Evolutionary conservation across 306 rosid genomes (phyloP), one percentile per base, ranked within the genome.

Genomic region (Cucumis sativus): DNA sequence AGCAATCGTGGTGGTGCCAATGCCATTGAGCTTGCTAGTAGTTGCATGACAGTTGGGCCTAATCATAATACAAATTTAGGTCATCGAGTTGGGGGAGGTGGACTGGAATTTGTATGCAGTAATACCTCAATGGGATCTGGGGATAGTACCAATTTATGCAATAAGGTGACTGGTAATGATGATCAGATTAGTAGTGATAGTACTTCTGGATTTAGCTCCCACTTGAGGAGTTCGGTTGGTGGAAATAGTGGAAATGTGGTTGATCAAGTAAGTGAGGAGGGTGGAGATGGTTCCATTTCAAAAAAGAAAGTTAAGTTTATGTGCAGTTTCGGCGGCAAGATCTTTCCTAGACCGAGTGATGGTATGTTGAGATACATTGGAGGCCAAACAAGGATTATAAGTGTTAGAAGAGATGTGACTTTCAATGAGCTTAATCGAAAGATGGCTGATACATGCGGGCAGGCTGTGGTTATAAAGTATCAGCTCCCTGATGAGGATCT

Each of bases 401-500:
- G 97, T 84, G 89, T 91, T 52, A 85, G 80, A 77, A 85, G 87
- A 84, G 92, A 91, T 58, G 89, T 89, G 81, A 85, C 85, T 82
- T 84, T 86, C 82, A 75, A 69, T 66, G 93, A 91, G 82, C 74
- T 94, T 60, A 78, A 73, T 78, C 94, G 88, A 55, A 94, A 94
- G 87, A 90, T 94, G 88, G 73, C 72, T 79, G 90, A 90, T 65
- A 79, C 86, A 23, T 91, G 80, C 81, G 94, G 98, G 67, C 98
- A 88, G 54, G 80, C 84, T 21, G 94, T 90, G 81, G 88, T 84
- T 83, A 88, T 94, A 51, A 94, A 94, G 82, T 94, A 94, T 77
- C 98, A 94, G 84, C 93, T 94, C 14, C 97, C 93, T 0, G 93
- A 88, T 2, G 96, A 94, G 89, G 98, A 94, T 83, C 98, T 94